These are phyloP conservation scores for Diaporthe aspalathi DNA, from an alignment of 2,329 filamentous ascomycete genomes.

Conservation along the genomic window DNA sequence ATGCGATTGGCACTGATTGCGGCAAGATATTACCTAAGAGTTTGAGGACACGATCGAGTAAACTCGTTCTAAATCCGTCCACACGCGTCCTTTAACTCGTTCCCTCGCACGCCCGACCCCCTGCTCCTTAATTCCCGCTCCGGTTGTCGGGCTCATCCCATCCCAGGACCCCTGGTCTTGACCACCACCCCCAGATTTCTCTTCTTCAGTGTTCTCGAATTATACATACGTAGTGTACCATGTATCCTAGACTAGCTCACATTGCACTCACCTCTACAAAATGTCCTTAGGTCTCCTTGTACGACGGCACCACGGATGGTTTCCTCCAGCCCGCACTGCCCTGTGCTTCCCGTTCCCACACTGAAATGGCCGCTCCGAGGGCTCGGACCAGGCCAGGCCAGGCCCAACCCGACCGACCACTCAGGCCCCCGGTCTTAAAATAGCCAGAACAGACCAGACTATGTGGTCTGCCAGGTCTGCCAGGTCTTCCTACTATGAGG, in stretches of 20 bases:
- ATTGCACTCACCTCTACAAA: neutral
- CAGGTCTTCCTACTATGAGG: no score
- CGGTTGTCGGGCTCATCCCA: slow-evolving; percentile 3
- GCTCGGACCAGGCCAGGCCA: slow-evolving; percentile 13
- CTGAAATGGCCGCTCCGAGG: slow-evolving; percentile 17
- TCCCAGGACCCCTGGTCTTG: neutral
- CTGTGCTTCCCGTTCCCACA: neutral
- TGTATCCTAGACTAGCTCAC: neutral
- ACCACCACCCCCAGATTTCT: neutral
- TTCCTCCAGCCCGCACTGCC: neutral
- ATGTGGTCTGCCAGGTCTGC: no score
- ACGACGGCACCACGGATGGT: neutral
- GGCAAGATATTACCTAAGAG: slow-evolving; percentile 29
- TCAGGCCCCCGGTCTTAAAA: neutral
- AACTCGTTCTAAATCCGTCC: slow-evolving; percentile 21
- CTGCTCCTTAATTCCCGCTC: slow-evolving; percentile 27
- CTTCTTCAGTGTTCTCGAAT: neutral
- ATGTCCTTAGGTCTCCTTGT: no score
- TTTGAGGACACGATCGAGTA: slow-evolving; percentile 32
- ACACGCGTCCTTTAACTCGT: neutral
- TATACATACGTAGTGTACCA: no score
- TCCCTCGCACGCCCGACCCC: neutral
- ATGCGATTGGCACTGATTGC: slow-evolving; percentile 8
- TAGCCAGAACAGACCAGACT: neutral
- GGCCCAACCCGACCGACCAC: neutral